Evolutionary conservation across 1,284 basidiomycete genomes (phyloP).

Genomic region (Fomes fomentarius): DNA sequence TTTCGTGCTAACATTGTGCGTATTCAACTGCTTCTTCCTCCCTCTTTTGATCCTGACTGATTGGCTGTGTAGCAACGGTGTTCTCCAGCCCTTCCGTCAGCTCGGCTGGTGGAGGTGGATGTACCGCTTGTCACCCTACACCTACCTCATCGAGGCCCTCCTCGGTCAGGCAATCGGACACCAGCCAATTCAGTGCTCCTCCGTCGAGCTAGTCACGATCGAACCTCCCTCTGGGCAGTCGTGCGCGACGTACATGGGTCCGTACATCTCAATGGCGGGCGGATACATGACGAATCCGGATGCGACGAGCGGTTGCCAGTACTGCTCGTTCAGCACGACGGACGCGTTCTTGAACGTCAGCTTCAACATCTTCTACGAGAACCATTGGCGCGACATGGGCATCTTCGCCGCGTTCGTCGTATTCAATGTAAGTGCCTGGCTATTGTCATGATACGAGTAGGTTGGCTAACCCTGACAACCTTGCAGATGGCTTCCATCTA

Average conservation of each 20-base stretch:
- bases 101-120: constrained; percentile 87
- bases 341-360: constrained; percentile 56
- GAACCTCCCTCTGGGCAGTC: constrained; percentile 64
- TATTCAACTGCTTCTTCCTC: constrained; percentile 17
- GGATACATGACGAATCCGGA: constrained; percentile 72
- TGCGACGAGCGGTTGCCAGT: constrained; percentile 55
- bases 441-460: no score
- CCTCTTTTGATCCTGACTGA: background rate
- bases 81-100: constrained; percentile 62
- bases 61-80: constrained; percentile 51
- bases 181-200: constrained; percentile 48
- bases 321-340: constrained; percentile 55
- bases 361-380: constrained; percentile 59
- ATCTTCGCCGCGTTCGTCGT: constrained; percentile 65
- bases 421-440: constrained; percentile 52
- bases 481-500: constrained; percentile 35
- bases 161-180: constrained; percentile 49
- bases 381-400: constrained; percentile 68
- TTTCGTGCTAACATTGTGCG: constrained; percentile 68
- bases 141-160: constrained; percentile 66
- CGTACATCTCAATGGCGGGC: constrained; percentile 55
- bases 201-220: constrained; percentile 48
- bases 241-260: constrained; percentile 61
- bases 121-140: constrained; percentile 80
- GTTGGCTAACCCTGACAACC: no score